phyloP scores from a whole-genome alignment of 108 stramenopile genomes.

The Cyclostephanos invisitatus region DNA sequence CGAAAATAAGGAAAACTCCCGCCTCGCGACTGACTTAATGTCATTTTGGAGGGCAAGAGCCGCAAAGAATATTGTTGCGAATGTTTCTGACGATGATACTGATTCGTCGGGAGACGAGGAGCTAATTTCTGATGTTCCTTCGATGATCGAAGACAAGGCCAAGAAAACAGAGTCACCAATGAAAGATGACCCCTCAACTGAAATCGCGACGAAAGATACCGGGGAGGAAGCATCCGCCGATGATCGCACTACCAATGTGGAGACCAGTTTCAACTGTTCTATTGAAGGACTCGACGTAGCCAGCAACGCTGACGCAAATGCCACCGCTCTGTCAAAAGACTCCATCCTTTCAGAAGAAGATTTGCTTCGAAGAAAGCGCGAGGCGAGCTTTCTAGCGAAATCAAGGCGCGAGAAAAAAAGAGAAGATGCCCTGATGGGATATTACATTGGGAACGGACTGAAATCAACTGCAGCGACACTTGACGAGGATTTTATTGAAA shows the following conservation, averaged over 20 bases:
- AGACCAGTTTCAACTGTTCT: slow-evolving; percentile 24
- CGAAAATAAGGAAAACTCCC: slow-evolving; percentile 30
- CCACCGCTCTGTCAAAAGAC: slow-evolving; percentile 33
- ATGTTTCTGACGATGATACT: slow-evolving; percentile 33
- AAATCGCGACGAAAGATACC: slow-evolving; percentile 9
- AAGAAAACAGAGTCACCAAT: slow-evolving; percentile 5
- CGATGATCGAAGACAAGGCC: background rate
- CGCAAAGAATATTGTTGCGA: slow-evolving; percentile 40
- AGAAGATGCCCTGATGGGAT: slow-evolving; percentile 72
- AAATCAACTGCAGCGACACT: slow-evolving; percentile 74
- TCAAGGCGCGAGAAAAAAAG: slow-evolving; percentile 61
- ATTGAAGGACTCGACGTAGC: slow-evolving; percentile 24
- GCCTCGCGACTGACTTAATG: slow-evolving; percentile 24
- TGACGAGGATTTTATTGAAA: slow-evolving; percentile 72
- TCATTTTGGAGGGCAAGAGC: slow-evolving; percentile 39
- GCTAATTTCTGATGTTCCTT: slow-evolving; percentile 8
- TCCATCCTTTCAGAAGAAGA: slow-evolving; percentile 50
- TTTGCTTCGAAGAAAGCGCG: slow-evolving; percentile 46
- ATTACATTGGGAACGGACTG: slow-evolving; percentile 67
- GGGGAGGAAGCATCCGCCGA: slow-evolving; percentile 19
- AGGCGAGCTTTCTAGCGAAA: slow-evolving; percentile 54
- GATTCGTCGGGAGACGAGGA: slow-evolving; percentile 23
- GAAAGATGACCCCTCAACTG: slow-evolving; percentile 1
- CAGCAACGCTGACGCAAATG: slow-evolving; percentile 19
- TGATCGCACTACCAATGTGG: background rate